These are phyloP conservation scores for Heritiera littoralis DNA, from an alignment of 345 rosid genomes.

Conservation along the genomic window DNA sequence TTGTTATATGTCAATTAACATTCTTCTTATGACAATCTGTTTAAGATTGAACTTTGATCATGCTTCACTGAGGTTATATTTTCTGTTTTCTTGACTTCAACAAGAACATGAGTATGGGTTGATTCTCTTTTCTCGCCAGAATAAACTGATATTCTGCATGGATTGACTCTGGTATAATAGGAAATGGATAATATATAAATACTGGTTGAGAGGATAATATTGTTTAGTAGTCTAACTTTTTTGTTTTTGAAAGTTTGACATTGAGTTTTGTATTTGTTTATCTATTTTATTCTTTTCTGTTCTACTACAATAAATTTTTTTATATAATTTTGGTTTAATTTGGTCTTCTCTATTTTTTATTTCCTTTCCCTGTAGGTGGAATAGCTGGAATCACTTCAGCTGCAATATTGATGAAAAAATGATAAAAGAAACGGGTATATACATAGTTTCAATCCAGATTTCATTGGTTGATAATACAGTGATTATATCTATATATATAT, in stretches of 20 bases:
- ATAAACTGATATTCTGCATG: neutral
- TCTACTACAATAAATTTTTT: neutral
- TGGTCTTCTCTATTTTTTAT: neutral
- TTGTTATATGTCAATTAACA: neutral
- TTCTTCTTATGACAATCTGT: neutral
- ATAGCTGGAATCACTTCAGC: slow-evolving; percentile 89
- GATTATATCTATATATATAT: no score
- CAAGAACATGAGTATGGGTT: neutral
- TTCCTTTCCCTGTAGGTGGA: slow-evolving; percentile 61
- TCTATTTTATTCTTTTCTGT: neutral
- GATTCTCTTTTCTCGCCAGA: neutral
- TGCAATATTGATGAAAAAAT: slow-evolving; percentile 64
- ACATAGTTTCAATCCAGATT: neutral
- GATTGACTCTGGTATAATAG: no score
- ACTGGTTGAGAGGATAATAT: neutral
- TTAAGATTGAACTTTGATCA: neutral
- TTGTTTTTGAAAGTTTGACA: neutral
- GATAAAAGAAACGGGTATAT: slow-evolving; percentile 72
- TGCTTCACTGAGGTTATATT: slow-evolving; percentile 1
- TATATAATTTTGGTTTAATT: neutral
- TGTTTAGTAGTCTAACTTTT: neutral
- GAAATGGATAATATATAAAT: no score
- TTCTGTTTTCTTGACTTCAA: neutral
- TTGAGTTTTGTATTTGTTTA: neutral
- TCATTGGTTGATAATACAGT: neutral